A percentile compares a stretch with the other conserved stretches of the same genome.
Evolutionary conservation across 2,329 filamentous ascomycete species (phyloP).

Genomic region (Curvularia sp.): DNA sequence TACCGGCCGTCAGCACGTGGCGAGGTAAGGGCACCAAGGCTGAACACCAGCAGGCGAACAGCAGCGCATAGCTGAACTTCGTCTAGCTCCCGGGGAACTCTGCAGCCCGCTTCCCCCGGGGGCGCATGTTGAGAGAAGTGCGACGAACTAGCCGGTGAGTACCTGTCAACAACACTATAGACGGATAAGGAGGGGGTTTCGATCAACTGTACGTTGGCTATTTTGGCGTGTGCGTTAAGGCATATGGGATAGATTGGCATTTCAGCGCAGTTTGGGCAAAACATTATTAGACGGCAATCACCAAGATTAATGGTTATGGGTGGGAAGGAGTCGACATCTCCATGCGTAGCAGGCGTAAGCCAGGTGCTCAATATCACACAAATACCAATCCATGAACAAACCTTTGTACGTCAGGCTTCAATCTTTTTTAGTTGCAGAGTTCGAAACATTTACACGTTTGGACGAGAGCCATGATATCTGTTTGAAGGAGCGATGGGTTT

Average conservation of each 20-base stretch:
- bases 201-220: conserved; percentile 7
- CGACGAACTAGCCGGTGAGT: conserved; percentile 7
- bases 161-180: conserved; percentile 3
- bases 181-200: neutral
- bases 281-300: conserved; percentile 18
- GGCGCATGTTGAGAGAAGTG: conserved; percentile 11
- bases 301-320: conserved; percentile 5
- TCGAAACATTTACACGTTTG: neutral
- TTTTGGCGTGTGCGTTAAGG: conserved; percentile 8
- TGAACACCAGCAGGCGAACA: conserved; percentile 70
- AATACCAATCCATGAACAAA: neutral
- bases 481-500: neutral
- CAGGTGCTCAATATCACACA: conserved; percentile 7
- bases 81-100: conserved; percentile 21
- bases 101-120: conserved; percentile 14
- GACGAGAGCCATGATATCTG: neutral
- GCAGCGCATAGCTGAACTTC: conserved; percentile 31
- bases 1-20: conserved; percentile 96
- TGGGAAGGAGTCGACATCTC: conserved; percentile 5
- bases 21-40: conserved; percentile 91
- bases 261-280: conserved; percentile 16
- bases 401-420: neutral
- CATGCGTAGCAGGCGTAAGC: conserved; percentile 1
- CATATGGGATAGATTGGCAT: conserved; percentile 17
- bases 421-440: neutral